Conservation (phyloP, 2,329 filamentous ascomycete species). For the Aplosporella prunicola region DNA sequence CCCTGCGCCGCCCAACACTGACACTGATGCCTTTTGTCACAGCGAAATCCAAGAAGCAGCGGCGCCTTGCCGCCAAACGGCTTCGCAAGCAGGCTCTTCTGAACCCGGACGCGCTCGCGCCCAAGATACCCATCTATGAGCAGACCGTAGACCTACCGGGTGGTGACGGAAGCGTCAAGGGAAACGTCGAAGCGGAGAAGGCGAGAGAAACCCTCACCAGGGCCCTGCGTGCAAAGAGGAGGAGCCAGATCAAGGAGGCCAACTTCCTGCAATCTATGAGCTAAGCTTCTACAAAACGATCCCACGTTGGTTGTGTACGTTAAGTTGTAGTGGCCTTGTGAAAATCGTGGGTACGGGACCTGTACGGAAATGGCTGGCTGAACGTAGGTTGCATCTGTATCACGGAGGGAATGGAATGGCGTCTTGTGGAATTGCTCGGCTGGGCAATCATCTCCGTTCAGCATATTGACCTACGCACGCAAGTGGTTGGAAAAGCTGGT, state of each 20-base stretch:
- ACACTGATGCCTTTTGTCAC: background rate
- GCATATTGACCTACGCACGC: too few species aligned
- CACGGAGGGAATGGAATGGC: too few species aligned
- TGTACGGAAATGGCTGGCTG: background rate
- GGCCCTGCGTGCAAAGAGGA: conserved; percentile 65
- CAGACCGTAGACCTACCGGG: conserved; percentile 66
- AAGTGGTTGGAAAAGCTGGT: too few species aligned
- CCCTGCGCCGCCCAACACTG: too few species aligned
- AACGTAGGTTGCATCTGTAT: too few species aligned
- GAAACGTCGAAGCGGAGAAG: conserved; percentile 35
- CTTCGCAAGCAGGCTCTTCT: conserved; percentile 53
- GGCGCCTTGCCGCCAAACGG: conserved; percentile 59
- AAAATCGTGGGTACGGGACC: background rate
- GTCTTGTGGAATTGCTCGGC: too few species aligned
- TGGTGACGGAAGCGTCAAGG: conserved; percentile 39
- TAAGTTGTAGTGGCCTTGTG: background rate
- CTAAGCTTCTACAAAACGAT: conserved; percentile 17
- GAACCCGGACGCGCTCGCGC: conserved; percentile 53
- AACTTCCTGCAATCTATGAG: conserved; percentile 78
- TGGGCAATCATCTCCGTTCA: too few species aligned
- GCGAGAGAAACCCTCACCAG: conserved; percentile 55
- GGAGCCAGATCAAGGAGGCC: conserved; percentile 69
- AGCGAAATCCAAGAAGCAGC: conserved; percentile 82
- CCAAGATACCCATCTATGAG: conserved; percentile 62
- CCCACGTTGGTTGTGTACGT: background rate